These are phyloP conservation scores for Suhomyces faveliae DNA, from an alignment of 805 yeast genomes.

Conservation along the genomic window DNA sequence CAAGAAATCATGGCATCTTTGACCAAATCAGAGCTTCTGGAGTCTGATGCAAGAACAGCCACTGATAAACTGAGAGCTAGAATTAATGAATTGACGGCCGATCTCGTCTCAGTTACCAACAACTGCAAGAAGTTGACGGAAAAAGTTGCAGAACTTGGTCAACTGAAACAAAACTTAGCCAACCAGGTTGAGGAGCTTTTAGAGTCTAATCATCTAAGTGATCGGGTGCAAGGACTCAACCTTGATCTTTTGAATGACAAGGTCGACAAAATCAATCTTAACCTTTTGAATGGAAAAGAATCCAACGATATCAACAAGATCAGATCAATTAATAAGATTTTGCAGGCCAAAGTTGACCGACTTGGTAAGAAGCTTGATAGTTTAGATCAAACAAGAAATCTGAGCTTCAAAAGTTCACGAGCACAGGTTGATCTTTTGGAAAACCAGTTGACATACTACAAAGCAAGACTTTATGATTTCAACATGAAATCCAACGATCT, in stretches of 20 bases:
- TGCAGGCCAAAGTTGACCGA: conserved; percentile 16
- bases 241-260: conserved; percentile 12
- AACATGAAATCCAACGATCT: conserved; percentile 35
- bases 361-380: conserved; percentile 30
- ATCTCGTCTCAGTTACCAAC: conserved; percentile 27
- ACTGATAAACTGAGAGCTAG: conserved; percentile 29
- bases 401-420: conserved; percentile 9
- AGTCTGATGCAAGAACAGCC: conserved; percentile 15
- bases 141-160: conserved; percentile 21
- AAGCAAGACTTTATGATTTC: conserved; percentile 47
- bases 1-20: conserved; percentile 22
- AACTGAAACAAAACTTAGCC: conserved; percentile 1
- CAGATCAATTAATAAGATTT: conserved; percentile 8
- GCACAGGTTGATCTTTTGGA: conserved; percentile 25
- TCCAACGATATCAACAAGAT: conserved; percentile 12
- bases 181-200: conserved; percentile 1
- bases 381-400: conserved; percentile 21
- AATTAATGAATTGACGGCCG: conserved; percentile 26
- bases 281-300: conserved; percentile 12
- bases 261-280: conserved; percentile 6
- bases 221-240: conserved; percentile 7
- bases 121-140: conserved; percentile 31
- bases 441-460: conserved; percentile 45
- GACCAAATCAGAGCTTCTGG: conserved; percentile 3
- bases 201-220: conserved; percentile 1